These are phyloP conservation scores for Candida dendrica DNA, from an alignment of 805 yeast genomes.

Conservation along the genomic window DNA sequence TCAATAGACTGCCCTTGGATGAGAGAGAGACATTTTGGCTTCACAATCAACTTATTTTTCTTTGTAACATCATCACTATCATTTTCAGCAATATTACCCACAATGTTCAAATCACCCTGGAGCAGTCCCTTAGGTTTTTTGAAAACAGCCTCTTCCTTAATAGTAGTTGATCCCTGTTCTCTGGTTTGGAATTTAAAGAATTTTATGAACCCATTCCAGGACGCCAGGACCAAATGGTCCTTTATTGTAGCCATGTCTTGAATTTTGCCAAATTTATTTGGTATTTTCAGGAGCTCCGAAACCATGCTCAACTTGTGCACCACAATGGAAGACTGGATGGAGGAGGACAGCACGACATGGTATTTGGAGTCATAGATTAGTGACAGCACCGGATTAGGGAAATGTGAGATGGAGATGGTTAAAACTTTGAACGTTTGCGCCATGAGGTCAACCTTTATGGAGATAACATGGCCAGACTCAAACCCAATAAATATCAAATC, in stretches of 20 bases:
- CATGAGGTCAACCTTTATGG: slow-evolving; percentile 18
- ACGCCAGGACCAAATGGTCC: slow-evolving; percentile 27
- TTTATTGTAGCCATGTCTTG: slow-evolving; percentile 17
- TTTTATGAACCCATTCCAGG: slow-evolving; percentile 46
- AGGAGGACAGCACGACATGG: slow-evolving; percentile 33
- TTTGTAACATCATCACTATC: slow-evolving; percentile 15
- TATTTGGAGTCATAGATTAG: slow-evolving; percentile 24
- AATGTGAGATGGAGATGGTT: slow-evolving; percentile 24
- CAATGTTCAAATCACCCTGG: slow-evolving; percentile 18
- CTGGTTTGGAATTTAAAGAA: slow-evolving; percentile 19
- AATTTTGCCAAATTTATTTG: slow-evolving; percentile 29
- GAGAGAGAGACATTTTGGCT: slow-evolving; percentile 23
- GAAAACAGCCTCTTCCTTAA: slow-evolving; percentile 7
- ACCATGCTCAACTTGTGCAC: slow-evolving; percentile 18
- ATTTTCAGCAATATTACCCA: slow-evolving; percentile 24
- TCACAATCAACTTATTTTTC: slow-evolving; percentile 16
- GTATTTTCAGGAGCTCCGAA: neutral
- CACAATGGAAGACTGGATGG: slow-evolving; percentile 37
- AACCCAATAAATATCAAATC: slow-evolving; percentile 46
- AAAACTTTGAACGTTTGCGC: slow-evolving; percentile 4
- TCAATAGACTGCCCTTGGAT: slow-evolving; percentile 1
- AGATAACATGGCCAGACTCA: slow-evolving; percentile 61
- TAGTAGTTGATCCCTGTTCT: slow-evolving; percentile 5
- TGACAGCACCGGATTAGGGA: slow-evolving; percentile 50
- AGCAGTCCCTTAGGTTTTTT: slow-evolving; percentile 20